Percentiles rank a stretch among this genome's conserved stretches.
Conservation (phyloP, 805 yeast genomes). For the Blastobotrys parvus region DNA sequence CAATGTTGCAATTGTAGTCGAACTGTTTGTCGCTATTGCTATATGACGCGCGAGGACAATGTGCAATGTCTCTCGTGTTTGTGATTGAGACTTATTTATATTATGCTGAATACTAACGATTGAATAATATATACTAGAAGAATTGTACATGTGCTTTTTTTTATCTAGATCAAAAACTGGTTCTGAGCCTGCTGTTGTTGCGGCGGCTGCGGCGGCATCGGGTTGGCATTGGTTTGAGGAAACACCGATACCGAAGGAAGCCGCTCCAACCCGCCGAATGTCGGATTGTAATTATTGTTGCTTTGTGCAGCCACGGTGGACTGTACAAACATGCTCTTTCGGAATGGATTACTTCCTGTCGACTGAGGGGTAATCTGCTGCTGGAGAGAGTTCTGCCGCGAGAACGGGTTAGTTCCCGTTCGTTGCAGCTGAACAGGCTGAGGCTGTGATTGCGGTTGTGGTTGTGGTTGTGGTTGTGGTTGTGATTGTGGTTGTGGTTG, state of each 20-base stretch:
- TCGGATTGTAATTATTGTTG: slow-evolving; percentile 36
- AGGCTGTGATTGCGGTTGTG: slow-evolving; percentile 5
- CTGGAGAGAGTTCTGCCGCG: slow-evolving; percentile 10
- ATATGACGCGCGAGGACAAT: slow-evolving; percentile 9
- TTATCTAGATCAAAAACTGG: neutral
- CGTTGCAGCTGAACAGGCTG: slow-evolving; percentile 18
- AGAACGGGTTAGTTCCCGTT: slow-evolving; percentile 40
- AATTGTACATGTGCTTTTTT: neutral
- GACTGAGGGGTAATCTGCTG: slow-evolving; percentile 26
- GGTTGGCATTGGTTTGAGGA: slow-evolving; percentile 48
- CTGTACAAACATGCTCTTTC: slow-evolving; percentile 25
- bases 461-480: slow-evolving; percentile 22
- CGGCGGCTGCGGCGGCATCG: slow-evolving; percentile 18
- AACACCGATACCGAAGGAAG: slow-evolving; percentile 61
- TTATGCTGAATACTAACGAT: no score
- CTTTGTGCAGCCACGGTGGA: slow-evolving; percentile 11
- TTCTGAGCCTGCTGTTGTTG: neutral
- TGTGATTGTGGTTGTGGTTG: slow-evolving; percentile 9
- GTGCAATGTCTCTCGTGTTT: slow-evolving; percentile 15
- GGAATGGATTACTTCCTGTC: slow-evolving; percentile 59
- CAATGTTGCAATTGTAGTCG: slow-evolving; percentile 12
- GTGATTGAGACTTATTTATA: neutral
- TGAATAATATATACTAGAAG: neutral
- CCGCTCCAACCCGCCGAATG: slow-evolving; percentile 67
- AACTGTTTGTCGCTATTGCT: slow-evolving; percentile 16